phyloP scores from a whole-genome alignment of 768 basidiomycete genomes.

The Mycena amicta region DNA sequence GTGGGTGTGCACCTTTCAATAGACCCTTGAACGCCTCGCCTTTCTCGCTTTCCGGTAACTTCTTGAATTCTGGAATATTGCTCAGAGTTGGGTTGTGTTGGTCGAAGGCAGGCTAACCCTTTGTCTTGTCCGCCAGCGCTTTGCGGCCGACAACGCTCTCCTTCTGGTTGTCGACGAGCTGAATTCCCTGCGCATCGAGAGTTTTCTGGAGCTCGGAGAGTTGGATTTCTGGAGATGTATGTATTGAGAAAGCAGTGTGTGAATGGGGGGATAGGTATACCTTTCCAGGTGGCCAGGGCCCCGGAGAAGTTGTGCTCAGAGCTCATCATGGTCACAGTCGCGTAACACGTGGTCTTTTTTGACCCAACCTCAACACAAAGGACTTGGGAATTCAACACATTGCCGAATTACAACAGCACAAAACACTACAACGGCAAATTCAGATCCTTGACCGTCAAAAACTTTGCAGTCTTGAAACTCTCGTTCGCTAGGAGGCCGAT shows the following conservation, averaged over 20 bases:
- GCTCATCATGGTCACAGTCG: not conserved
- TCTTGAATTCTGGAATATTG: constrained; percentile 84
- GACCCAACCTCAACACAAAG: no score
- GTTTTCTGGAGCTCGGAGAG: constrained; percentile 90
- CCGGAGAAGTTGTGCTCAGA: constrained; percentile 74
- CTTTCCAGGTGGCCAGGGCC: constrained; percentile 90
- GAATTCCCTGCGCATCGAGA: constrained; percentile 89
- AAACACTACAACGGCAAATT: constrained; percentile 31
- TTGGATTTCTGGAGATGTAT: constrained; percentile 67
- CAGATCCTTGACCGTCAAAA: constrained; percentile 39
- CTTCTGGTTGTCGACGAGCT: constrained; percentile 98
- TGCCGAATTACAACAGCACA: no score
- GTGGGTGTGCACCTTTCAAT: constrained; percentile 66
- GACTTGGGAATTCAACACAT: no score
- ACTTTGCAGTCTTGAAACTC: constrained; percentile 48
- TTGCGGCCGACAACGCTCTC: constrained; percentile 94
- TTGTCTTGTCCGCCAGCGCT: constrained; percentile 91
- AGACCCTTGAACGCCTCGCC: constrained; percentile 84
- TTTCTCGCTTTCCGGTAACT: constrained; percentile 89
- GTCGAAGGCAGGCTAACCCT: constrained; percentile 61
- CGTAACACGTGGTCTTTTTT: no score
- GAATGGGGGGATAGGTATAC: constrained; percentile 46
- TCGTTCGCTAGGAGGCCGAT: constrained; percentile 53
- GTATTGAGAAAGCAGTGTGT: not conserved
- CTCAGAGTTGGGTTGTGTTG: not conserved